Evolutionary conservation across 176 grass and related monocot genomes (phyloP).

Genomic region (Saccharum officinarum): DNA sequence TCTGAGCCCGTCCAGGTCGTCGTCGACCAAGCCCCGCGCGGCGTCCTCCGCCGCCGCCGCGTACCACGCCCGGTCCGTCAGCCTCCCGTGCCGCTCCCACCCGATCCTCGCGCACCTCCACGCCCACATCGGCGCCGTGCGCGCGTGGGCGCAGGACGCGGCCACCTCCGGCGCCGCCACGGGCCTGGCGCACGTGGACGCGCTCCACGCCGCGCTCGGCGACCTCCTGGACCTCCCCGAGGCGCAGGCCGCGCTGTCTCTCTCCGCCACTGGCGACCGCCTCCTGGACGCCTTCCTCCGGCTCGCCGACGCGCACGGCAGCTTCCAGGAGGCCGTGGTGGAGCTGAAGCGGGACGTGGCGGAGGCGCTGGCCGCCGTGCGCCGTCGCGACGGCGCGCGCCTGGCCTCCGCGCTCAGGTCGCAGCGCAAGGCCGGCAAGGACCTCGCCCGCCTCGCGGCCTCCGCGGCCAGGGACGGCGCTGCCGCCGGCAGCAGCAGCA

Average conservation of each 20-base stretch:
- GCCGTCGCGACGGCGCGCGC: constrained; percentile 44
- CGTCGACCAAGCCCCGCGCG: background rate
- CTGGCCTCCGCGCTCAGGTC: constrained; percentile 35
- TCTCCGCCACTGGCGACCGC: constrained; percentile 36
- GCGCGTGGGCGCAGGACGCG: constrained; percentile 41
- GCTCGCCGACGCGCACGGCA: constrained; percentile 68
- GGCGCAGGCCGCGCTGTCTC: constrained; percentile 41
- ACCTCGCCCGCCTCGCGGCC: constrained; percentile 40
- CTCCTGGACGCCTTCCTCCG: constrained; percentile 70
- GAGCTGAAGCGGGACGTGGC: constrained; percentile 51
- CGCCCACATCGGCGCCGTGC: constrained; percentile 50
- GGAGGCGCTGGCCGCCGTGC: constrained; percentile 41
- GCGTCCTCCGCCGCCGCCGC: background rate
- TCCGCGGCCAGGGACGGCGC: background rate
- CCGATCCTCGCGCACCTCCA: constrained; percentile 60
- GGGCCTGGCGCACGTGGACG: constrained; percentile 50
- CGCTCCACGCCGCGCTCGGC: constrained; percentile 50
- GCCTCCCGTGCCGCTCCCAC: constrained; percentile 72
- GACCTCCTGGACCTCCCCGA: constrained; percentile 52
- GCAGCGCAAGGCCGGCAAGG: constrained; percentile 50
- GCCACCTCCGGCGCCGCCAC: background rate
- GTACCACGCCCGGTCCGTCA: constrained; percentile 46
- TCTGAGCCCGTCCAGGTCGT: constrained; percentile 45
- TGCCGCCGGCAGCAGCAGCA: background rate
- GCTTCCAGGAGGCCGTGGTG: constrained; percentile 50